Evolutionary conservation across 176 grass and related monocot species (phyloP).

Genomic region (Oryza rufipogon): DNA sequence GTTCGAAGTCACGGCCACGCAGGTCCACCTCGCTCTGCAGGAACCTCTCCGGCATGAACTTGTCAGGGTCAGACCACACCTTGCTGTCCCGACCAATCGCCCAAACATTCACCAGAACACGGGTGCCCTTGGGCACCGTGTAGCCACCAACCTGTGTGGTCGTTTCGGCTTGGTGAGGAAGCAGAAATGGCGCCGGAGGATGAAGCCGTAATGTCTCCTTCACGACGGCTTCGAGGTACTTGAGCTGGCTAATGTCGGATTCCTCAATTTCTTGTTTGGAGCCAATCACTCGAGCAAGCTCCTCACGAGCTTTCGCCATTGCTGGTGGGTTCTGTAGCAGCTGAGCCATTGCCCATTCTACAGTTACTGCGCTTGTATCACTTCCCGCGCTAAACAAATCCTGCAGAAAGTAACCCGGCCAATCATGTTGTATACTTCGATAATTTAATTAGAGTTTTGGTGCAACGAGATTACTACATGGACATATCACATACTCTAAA

Average conservation of each 20-base stretch:
- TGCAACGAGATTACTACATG: not conserved
- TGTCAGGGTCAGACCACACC: conserved; percentile 46
- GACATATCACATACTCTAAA: not conserved
- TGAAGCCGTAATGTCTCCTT: conserved; percentile 68
- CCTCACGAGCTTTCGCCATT: conserved; percentile 52
- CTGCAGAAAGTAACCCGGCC: conserved; percentile 5
- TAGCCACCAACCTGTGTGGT: conserved; percentile 41
- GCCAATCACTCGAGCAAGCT: conserved; percentile 34
- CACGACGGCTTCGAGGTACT: conserved; percentile 55
- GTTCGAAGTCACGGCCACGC: conserved; percentile 43
- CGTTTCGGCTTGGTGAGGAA: conserved; percentile 38
- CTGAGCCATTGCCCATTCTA: conserved; percentile 75
- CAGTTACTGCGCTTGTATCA: conserved; percentile 31
- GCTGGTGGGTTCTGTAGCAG: conserved; percentile 46
- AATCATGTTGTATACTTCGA: not conserved
- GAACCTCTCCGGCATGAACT: conserved; percentile 55
- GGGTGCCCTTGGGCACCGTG: conserved; percentile 45
- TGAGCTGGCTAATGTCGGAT: conserved; percentile 37
- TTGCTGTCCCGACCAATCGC: conserved; percentile 42
- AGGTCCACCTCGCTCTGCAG: conserved; percentile 40
- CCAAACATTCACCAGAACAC: conserved; percentile 57
- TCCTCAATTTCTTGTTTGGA: conserved; percentile 35
- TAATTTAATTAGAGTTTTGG: not conserved
- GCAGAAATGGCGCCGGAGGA: conserved; percentile 43
- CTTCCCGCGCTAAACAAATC: conserved; percentile 52